Conservation (phyloP, 2,329 filamentous ascomycete species). For the Lasiodiplodia sp. region DNA sequence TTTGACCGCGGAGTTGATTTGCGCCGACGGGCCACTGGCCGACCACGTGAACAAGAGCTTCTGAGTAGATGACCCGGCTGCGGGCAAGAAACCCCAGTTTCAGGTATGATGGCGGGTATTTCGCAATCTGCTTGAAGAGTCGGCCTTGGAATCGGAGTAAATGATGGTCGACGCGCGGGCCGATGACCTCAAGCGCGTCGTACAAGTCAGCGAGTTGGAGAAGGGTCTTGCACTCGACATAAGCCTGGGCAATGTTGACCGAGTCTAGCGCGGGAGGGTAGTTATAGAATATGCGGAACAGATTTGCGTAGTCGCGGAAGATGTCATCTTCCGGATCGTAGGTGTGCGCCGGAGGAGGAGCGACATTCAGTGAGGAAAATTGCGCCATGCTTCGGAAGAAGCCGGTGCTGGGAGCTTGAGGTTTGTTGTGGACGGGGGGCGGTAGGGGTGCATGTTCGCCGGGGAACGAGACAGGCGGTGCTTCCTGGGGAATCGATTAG, state of each 20-base stretch:
- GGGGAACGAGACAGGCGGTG: conserved; percentile 21
- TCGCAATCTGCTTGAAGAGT: conserved; percentile 95
- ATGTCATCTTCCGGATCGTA: conserved; percentile 73
- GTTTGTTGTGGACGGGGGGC: conserved; percentile 68
- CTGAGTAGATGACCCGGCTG: conserved; percentile 75
- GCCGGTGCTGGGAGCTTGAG: conserved; percentile 66
- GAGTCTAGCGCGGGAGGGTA: conserved; percentile 81
- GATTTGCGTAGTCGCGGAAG: conserved; percentile 91
- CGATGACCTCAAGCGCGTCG: conserved; percentile 86
- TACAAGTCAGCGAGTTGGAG: conserved; percentile 92
- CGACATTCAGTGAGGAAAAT: conserved; percentile 65
- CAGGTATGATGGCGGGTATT: conserved; percentile 91
- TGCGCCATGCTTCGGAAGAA: conserved; percentile 92
- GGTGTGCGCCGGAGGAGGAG: conserved; percentile 48
- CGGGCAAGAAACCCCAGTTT: conserved; percentile 87
- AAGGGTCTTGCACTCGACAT: conserved; percentile 91
- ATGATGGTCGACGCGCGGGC: conserved; percentile 91
- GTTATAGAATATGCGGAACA: conserved; percentile 97
- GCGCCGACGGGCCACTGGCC: conserved; percentile 90
- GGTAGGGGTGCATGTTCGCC: conserved; percentile 51
- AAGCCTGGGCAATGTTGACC: conserved; percentile 89
- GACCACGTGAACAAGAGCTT: conserved; percentile 91
- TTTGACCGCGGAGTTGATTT: conserved; percentile 68
- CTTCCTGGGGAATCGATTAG: conserved; percentile 38
- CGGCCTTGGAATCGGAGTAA: conserved; percentile 88